Evolutionary conservation across 2,329 filamentous ascomycete genomes (phyloP).

Genomic region (Xylaria sp.): DNA sequence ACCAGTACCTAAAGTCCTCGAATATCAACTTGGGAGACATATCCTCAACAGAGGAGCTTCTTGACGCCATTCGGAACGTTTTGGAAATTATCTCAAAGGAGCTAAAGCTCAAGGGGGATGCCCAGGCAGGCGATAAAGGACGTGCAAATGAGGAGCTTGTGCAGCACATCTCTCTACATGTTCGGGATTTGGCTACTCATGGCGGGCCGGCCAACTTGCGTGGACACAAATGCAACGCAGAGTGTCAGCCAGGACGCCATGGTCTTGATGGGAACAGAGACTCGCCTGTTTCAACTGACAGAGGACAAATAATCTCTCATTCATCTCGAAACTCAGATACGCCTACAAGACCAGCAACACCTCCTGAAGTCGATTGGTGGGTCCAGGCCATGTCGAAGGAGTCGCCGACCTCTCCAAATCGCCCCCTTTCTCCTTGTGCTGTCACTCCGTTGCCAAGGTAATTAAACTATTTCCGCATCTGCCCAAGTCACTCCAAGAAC

Average conservation of each 20-base stretch:
- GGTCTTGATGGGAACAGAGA: constrained; percentile 45
- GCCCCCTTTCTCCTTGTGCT: constrained; percentile 10
- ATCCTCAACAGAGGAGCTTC: constrained; percentile 31
- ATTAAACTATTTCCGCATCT: background rate
- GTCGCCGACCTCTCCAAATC: background rate
- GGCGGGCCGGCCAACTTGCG: constrained; percentile 24
- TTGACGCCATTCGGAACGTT: constrained; percentile 27
- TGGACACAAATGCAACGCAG: constrained; percentile 25
- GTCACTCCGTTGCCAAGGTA: constrained; percentile 23
- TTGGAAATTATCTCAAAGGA: constrained; percentile 10
- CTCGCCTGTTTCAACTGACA: constrained; percentile 36
- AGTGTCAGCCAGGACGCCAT: constrained; percentile 32
- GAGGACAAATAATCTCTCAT: constrained; percentile 23
- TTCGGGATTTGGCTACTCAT: constrained; percentile 34
- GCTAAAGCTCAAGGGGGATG: background rate
- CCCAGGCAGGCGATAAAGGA: background rate
- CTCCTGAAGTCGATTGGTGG: constrained; percentile 34
- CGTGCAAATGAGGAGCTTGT: constrained; percentile 35
- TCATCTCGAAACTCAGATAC: constrained; percentile 1
- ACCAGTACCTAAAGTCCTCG: constrained; percentile 38
- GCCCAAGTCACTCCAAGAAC: background rate
- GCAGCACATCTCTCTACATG: constrained; percentile 39
- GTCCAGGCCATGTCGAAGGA: constrained; percentile 27
- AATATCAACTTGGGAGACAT: constrained; percentile 20
- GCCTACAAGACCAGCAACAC: background rate